Conservation (phyloP, 2,329 filamentous ascomycete genomes). For the Cladorrhinum sp. region DNA sequence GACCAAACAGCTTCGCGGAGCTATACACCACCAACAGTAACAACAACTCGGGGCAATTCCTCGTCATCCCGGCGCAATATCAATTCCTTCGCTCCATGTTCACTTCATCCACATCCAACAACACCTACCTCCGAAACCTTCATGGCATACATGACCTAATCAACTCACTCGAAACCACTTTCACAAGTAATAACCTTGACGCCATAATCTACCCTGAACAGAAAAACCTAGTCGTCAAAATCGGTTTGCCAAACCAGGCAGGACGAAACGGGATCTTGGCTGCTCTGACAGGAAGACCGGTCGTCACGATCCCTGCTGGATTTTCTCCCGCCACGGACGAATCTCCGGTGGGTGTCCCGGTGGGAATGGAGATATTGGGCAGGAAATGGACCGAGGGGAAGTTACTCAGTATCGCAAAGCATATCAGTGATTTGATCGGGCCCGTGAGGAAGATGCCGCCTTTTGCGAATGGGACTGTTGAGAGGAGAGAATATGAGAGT, state of each 20-base stretch:
- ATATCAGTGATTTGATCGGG: slow-evolving; percentile 14
- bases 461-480: slow-evolving; percentile 41
- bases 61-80: slow-evolving; percentile 60
- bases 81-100: slow-evolving; percentile 50
- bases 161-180: slow-evolving; percentile 47
- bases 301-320: slow-evolving; percentile 48
- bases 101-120: slow-evolving; percentile 45
- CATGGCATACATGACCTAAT: slow-evolving; percentile 52
- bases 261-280: slow-evolving; percentile 50
- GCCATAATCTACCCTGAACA: slow-evolving; percentile 64
- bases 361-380: slow-evolving; percentile 64
- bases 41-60: slow-evolving; percentile 43
- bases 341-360: slow-evolving; percentile 56
- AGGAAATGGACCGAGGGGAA: slow-evolving; percentile 52
- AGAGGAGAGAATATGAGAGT: slow-evolving; percentile 36
- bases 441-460: slow-evolving; percentile 24
- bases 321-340: slow-evolving; percentile 47
- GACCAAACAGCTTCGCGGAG: slow-evolving; percentile 44
- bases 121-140: slow-evolving; percentile 46
- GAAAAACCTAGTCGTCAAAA: slow-evolving; percentile 57
- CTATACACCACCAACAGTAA: no score
- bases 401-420: slow-evolving; percentile 26
- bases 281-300: slow-evolving; percentile 39
- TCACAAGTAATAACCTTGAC: slow-evolving; percentile 48
- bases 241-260: slow-evolving; percentile 55